Evolutionary conservation across 495 filamentous ascomycete species (phyloP).

Genomic region (Aspergillus avenaceus): DNA sequence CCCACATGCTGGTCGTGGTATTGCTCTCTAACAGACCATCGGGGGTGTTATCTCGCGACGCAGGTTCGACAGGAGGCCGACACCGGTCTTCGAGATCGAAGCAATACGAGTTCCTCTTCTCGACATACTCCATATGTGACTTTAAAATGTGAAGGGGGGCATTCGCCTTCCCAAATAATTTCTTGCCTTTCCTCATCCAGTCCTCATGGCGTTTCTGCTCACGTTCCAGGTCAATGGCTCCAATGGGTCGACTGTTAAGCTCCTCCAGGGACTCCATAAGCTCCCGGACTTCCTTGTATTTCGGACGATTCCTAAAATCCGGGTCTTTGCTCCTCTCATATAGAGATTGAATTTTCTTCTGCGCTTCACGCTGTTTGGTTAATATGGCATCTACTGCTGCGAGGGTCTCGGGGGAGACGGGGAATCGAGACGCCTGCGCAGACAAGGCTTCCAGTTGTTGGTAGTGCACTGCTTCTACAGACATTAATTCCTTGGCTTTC

Average conservation of each 20-base stretch:
- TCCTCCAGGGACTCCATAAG: constrained; percentile 82
- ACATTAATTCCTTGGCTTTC: constrained; percentile 91
- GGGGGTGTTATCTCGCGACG: constrained; percentile 79
- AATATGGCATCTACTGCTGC: constrained; percentile 85
- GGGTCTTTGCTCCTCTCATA: constrained; percentile 71
- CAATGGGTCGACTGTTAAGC: constrained; percentile 84
- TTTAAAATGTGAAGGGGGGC: constrained; percentile 92
- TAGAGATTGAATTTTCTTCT: constrained; percentile 76
- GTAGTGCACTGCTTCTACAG: constrained; percentile 84
- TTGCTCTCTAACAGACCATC: constrained; percentile 55
- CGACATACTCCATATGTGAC: constrained; percentile 89
- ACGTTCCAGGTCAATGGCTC: constrained; percentile 89
- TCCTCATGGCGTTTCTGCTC: constrained; percentile 96
- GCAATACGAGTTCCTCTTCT: constrained; percentile 81
- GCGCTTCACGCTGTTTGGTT: constrained; percentile 92
- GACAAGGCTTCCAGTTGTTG: constrained; percentile 91
- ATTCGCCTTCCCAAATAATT: constrained; percentile 97
- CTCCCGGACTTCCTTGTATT: constrained; percentile 85
- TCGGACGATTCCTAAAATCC: constrained; percentile 75
- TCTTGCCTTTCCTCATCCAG: constrained; percentile 99
- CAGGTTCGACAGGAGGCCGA: constrained; percentile 84
- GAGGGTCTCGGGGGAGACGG: constrained; percentile 77
- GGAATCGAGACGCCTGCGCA: constrained; percentile 67
- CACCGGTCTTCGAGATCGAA: constrained; percentile 91
- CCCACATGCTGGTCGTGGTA: constrained; percentile 34